Evolutionary conservation across 805 yeast genomes (phyloP).

Genomic region (Hanseniaspora taiwanica): DNA sequence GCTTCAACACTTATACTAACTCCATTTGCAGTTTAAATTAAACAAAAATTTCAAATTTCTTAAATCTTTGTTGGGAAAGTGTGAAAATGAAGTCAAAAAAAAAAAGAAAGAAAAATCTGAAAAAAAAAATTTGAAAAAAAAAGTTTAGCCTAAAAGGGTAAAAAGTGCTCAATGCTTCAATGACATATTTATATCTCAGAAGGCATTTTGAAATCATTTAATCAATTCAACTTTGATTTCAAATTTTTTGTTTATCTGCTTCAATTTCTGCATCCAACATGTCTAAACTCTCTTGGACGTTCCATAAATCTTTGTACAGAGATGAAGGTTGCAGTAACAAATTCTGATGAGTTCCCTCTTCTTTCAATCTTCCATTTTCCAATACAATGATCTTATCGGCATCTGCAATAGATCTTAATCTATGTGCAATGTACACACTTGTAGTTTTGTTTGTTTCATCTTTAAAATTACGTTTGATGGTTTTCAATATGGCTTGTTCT

Average conservation of each 20-base stretch:
- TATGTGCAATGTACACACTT: conserved; percentile 83
- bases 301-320: conserved; percentile 75
- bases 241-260: conserved; percentile 15
- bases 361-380: conserved; percentile 63
- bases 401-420: conserved; percentile 87
- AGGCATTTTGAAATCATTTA: no score
- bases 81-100: no score
- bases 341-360: conserved; percentile 72
- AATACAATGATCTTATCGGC: conserved; percentile 87
- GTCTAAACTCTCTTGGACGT: conserved; percentile 74
- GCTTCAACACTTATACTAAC: no score
- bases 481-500: conserved; percentile 68
- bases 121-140: no score
- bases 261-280: conserved; percentile 28
- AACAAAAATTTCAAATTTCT: no score
- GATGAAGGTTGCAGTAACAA: conserved; percentile 43
- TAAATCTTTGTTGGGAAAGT: no score
- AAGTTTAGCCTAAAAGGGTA: no score
- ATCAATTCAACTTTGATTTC: no score
- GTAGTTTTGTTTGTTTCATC: conserved; percentile 35
- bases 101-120: no score
- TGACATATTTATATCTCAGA: no score
- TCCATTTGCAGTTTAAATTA: no score
- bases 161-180: no score
- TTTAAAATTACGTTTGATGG: conserved; percentile 57